Evolutionary conservation across 1,284 basidiomycete species (phyloP).

Genomic region (Trichosporon faecale): DNA sequence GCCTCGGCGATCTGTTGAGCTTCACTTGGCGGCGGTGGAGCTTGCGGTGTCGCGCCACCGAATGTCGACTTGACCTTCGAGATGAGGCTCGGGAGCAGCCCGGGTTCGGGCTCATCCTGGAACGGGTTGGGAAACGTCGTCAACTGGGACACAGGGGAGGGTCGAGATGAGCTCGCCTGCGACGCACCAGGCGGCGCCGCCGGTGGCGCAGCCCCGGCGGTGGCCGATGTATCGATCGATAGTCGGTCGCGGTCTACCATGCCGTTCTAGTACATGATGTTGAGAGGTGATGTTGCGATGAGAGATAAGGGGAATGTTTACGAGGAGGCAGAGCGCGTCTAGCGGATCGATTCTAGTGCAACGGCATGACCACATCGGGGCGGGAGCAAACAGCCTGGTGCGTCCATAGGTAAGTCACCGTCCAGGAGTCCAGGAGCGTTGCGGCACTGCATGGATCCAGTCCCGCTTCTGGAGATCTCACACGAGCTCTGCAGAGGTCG

Average conservation of each 20-base stretch:
- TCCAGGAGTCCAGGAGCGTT: neutral
- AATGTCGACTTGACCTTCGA: constrained; percentile 52
- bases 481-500: neutral
- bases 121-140: constrained; percentile 52
- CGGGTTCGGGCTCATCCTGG: constrained; percentile 50
- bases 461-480: neutral
- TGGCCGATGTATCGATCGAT: constrained; percentile 17
- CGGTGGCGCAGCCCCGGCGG: neutral
- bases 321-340: neutral
- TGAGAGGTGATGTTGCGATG: neutral
- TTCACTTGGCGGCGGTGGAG: constrained; percentile 33
- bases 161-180: constrained; percentile 19
- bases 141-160: constrained; percentile 28
- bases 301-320: neutral
- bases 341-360: neutral
- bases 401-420: neutral
- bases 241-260: constrained; percentile 4
- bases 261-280: neutral
- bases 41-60: neutral
- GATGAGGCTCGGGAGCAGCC: constrained; percentile 46
- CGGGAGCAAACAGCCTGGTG: constrained; percentile 1
- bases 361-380: neutral
- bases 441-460: neutral
- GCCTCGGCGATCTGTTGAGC: constrained; percentile 47
- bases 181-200: constrained; percentile 10